Percentiles rank a stretch among this genome's conserved stretches.
These are phyloP conservation scores for Annulohypoxylon maeteangense DNA, from an alignment of 495 filamentous ascomycete genomes.

Conservation along the genomic window DNA sequence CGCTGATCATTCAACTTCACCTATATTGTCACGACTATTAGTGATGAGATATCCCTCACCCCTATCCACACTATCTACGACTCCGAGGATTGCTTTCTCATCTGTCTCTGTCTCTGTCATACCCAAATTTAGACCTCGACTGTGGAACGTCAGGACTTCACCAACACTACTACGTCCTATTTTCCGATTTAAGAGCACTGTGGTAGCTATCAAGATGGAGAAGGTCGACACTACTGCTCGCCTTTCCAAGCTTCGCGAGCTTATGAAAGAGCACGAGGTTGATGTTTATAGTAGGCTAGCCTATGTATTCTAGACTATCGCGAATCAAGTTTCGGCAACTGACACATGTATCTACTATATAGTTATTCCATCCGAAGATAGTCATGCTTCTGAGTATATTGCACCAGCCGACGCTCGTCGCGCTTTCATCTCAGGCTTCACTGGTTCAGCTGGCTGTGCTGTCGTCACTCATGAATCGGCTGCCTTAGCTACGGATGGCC, in stretches of 20 bases:
- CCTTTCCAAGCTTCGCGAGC: conserved; percentile 76
- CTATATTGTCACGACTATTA: conserved; percentile 12
- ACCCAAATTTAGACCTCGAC: conserved; percentile 23
- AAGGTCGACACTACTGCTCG: conserved; percentile 84
- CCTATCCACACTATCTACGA: conserved; percentile 30
- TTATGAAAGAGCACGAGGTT: conserved; percentile 89
- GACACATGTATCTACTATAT: conserved; percentile 25
- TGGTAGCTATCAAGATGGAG: conserved; percentile 71
- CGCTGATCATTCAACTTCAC: conserved; percentile 2
- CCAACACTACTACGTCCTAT: conserved; percentile 1
- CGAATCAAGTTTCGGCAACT: conserved; percentile 21
- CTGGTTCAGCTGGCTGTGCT: conserved; percentile 93
- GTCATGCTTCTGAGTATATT: conserved; percentile 97
- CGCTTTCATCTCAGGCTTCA: conserved; percentile 93
- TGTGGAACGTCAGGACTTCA: conserved; percentile 17
- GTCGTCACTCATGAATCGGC: conserved; percentile 89
- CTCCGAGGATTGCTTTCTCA: conserved; percentile 23
- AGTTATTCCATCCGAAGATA: conserved; percentile 98
- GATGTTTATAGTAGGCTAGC: conserved; percentile 89
- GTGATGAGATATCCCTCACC: conserved; percentile 36
- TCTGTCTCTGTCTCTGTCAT: conserved; percentile 18
- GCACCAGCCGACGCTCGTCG: conserved; percentile 91
- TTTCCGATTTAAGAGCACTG: conserved; percentile 39
- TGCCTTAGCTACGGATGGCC: conserved; percentile 91
- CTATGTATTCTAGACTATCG: conserved; percentile 14